A percentile compares a stretch with the other conserved stretches of the same genome.
Conservation (phyloP, 139 green algal species). For the Chlorella sp. region DNA sequence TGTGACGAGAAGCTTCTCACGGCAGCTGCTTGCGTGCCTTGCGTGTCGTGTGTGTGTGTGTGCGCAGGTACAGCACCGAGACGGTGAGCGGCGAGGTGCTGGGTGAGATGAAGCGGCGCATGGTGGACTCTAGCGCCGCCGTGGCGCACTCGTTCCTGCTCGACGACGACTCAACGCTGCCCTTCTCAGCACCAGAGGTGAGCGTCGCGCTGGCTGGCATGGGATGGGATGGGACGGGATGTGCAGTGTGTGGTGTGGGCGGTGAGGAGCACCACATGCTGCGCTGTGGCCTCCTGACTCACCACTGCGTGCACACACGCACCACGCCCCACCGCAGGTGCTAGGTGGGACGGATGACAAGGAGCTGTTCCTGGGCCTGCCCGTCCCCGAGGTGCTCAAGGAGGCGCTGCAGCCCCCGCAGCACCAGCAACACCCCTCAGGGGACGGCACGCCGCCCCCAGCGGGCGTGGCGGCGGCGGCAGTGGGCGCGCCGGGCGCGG, state of each 20-base stretch:
- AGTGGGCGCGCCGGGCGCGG: neutral
- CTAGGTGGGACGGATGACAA: slow-evolving; percentile 52
- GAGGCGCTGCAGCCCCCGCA: slow-evolving; percentile 15
- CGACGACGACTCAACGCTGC: slow-evolving; percentile 92
- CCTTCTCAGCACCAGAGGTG: slow-evolving; percentile 62
- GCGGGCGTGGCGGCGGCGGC: neutral
- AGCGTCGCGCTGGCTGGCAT: too few relatives aligned
- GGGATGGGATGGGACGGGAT: too few relatives aligned
- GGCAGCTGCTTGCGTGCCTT: too few relatives aligned
- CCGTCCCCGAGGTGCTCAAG: slow-evolving; percentile 51
- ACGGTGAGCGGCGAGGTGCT: slow-evolving; percentile 83
- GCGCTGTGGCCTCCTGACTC: too few relatives aligned
- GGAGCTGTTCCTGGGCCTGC: slow-evolving; percentile 63
- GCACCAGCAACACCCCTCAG: too few relatives aligned
- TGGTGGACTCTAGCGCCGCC: slow-evolving; percentile 74
- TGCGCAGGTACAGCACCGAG: slow-evolving; percentile 90
- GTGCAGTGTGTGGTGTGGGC: too few relatives aligned
- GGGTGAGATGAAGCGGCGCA: slow-evolving; percentile 78
- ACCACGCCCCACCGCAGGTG: too few relatives aligned
- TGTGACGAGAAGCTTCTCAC: too few relatives aligned
- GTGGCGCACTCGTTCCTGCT: slow-evolving; percentile 92
- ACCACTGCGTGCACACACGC: too few relatives aligned
- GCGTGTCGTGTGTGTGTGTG: too few relatives aligned
- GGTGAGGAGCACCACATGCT: too few relatives aligned
- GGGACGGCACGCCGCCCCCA: neutral